Conservation (phyloP, 768 basidiomycete species). For the Tephrocybe sp. region DNA sequence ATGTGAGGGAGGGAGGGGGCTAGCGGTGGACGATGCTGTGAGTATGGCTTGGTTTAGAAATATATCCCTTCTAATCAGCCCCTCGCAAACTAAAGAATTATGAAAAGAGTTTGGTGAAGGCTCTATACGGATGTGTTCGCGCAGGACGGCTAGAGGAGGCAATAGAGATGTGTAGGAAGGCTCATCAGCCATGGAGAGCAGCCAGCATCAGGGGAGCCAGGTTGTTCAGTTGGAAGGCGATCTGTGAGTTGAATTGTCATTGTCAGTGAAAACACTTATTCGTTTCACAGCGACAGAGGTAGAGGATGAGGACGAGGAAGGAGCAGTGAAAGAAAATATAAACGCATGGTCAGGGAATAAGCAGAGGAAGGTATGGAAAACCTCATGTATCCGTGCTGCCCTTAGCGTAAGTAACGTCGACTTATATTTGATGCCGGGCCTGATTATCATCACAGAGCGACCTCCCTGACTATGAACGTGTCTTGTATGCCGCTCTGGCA, state of each 20-base stretch:
- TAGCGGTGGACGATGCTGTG: slow-evolving; percentile 80
- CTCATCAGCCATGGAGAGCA: slow-evolving; percentile 90
- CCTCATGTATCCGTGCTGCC: slow-evolving; percentile 76
- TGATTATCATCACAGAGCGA: slow-evolving; percentile 31
- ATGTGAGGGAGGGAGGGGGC: slow-evolving; percentile 51
- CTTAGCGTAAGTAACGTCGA: slow-evolving; percentile 58
- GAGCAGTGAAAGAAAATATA: slow-evolving; percentile 41
- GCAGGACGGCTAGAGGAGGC: slow-evolving; percentile 86
- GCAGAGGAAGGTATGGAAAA: slow-evolving; percentile 82
- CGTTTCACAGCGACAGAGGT: slow-evolving; percentile 30
- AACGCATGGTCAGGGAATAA: slow-evolving; percentile 73
- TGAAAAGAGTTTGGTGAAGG: slow-evolving; percentile 74
- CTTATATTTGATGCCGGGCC: neutral
- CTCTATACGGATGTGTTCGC: slow-evolving; percentile 78
- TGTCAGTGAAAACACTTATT: neutral
- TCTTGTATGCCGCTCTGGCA: slow-evolving; percentile 81
- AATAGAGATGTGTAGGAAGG: slow-evolving; percentile 73
- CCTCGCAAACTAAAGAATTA: slow-evolving; percentile 55
- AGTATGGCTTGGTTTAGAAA: too few species aligned
- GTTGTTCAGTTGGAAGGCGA: slow-evolving; percentile 71
- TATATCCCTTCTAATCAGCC: too few species aligned
- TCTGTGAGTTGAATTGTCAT: slow-evolving; percentile 45
- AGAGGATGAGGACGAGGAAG: slow-evolving; percentile 44
- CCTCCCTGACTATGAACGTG: slow-evolving; percentile 72
- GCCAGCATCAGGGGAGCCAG: slow-evolving; percentile 83